Evolutionary conservation across 2,329 filamentous ascomycete species (phyloP).

Genomic region (Knufia petricola): DNA sequence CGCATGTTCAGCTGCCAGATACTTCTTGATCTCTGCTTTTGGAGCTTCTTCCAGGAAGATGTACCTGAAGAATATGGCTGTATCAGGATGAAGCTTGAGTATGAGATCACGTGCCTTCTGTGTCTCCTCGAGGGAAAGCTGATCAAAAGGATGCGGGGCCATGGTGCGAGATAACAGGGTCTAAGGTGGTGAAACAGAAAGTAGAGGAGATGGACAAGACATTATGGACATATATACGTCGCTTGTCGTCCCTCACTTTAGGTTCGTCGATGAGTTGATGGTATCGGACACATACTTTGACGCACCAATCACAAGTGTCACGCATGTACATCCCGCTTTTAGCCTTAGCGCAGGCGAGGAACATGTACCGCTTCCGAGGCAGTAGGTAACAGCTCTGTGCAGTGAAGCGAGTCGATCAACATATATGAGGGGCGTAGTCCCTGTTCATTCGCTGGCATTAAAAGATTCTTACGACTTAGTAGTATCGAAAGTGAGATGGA

Average conservation of each 20-base stretch:
- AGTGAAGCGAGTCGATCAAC: no score
- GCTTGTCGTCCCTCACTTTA: not conserved
- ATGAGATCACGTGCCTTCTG: constrained; percentile 42
- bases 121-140: constrained; percentile 48
- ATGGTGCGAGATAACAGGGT: constrained; percentile 6
- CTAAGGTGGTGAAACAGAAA: not conserved
- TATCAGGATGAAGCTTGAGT: constrained; percentile 30
- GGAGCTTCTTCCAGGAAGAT: constrained; percentile 44
- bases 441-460: no score
- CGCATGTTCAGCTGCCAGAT: constrained; percentile 41
- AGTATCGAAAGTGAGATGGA: not conserved
- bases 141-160: constrained; percentile 44
- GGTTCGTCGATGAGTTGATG: not conserved
- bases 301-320: not conserved
- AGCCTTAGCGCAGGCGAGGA: not conserved
- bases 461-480: no score
- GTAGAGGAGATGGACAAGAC: not conserved
- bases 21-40: constrained; percentile 40
- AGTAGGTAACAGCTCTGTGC: no score
- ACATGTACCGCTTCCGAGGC: not conserved
- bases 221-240: not conserved
- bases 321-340: constrained; percentile 1
- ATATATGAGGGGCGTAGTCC: no score
- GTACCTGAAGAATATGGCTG: constrained; percentile 37
- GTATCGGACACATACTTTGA: not conserved